Evolutionary conservation across 352 stramenopile genomes (phyloP).

Genomic region (Phytophthora fragariae): DNA sequence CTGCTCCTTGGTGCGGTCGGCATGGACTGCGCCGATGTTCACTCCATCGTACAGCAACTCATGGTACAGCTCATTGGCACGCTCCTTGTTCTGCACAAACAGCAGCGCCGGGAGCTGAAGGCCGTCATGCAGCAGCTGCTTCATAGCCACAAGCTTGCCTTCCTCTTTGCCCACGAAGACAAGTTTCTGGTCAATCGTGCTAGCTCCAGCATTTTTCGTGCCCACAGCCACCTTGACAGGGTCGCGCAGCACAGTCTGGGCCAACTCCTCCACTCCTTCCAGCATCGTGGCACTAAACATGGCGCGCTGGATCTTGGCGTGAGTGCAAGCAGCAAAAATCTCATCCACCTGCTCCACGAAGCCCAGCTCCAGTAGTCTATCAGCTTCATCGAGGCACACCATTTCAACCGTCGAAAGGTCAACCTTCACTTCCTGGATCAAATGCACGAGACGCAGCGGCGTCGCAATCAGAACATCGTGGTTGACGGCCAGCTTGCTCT

Average conservation of each 20-base stretch:
- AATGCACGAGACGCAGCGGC: constrained; percentile 94
- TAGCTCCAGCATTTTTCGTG: constrained; percentile 87
- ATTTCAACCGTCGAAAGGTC: constrained; percentile 91
- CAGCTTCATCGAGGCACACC: constrained; percentile 98
- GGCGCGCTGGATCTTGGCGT: constrained; percentile 89
- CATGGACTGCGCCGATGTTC: constrained; percentile 98
- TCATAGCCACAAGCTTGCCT: constrained; percentile 98
- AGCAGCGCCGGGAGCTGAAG: constrained; percentile 97
- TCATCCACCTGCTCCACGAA: constrained; percentile 98
- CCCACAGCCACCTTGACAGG: constrained; percentile 96
- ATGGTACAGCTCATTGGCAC: constrained; percentile 97
- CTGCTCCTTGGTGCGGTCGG: constrained; percentile 93
- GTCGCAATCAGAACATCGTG: constrained; percentile 97
- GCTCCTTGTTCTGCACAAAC: constrained; percentile 99
- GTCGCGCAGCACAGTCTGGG: constrained; percentile 96
- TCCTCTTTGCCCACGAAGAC: constrained; percentile 99
- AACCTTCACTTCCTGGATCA: constrained; percentile 89
- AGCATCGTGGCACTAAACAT: constrained; percentile 99
- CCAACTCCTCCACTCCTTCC: constrained; percentile 94
- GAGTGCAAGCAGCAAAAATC: constrained; percentile 93
- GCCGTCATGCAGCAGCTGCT: constrained; percentile 91
- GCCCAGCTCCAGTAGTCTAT: constrained; percentile 97
- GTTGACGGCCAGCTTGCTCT: constrained; percentile 82
- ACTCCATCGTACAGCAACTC: constrained; percentile 98
- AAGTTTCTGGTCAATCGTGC: constrained; percentile 94